Conservation (phyloP, 306 rosid genomes). For the Sindora glabra region DNA sequence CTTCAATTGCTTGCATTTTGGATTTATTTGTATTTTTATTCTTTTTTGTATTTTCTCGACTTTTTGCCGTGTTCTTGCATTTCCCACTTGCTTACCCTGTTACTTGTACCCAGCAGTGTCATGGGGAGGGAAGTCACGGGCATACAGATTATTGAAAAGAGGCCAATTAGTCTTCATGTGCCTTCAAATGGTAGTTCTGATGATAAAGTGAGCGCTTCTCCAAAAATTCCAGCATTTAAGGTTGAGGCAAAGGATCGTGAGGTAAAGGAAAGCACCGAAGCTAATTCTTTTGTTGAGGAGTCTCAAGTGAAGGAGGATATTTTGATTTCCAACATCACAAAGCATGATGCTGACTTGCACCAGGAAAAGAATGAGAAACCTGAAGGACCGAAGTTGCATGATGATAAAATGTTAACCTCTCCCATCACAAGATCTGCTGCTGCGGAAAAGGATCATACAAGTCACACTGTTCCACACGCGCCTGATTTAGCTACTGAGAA, state of each 20-base stretch:
- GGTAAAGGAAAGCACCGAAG: conserved; percentile 49
- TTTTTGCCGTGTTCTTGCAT: neutral
- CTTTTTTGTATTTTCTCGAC: neutral
- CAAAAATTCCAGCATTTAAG: conserved; percentile 48
- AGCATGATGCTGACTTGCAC: conserved; percentile 26
- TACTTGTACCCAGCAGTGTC: conserved; percentile 41
- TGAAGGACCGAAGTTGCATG: conserved; percentile 31
- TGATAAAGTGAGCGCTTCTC: conserved; percentile 50
- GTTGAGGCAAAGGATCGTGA: conserved; percentile 52
- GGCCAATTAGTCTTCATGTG: conserved; percentile 28
- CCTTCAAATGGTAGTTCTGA: conserved; percentile 40
- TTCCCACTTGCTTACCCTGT: conserved; percentile 10
- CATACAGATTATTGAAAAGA: conserved; percentile 34
- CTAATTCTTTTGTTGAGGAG: conserved; percentile 31
- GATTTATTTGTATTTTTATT: neutral
- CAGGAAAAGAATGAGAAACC: conserved; percentile 45
- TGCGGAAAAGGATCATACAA: conserved; percentile 30
- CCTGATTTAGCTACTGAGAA: conserved; percentile 44
- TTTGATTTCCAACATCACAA: conserved; percentile 39
- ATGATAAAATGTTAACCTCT: conserved; percentile 30
- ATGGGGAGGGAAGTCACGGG: conserved; percentile 92
- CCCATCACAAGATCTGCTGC: conserved; percentile 35
- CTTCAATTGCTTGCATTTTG: neutral
- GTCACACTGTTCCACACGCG: conserved; percentile 44
- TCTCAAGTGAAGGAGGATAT: conserved; percentile 36